Evolutionary conservation across 306 rosid species (phyloP).

Genomic region (Trichosanthes truncata): DNA sequence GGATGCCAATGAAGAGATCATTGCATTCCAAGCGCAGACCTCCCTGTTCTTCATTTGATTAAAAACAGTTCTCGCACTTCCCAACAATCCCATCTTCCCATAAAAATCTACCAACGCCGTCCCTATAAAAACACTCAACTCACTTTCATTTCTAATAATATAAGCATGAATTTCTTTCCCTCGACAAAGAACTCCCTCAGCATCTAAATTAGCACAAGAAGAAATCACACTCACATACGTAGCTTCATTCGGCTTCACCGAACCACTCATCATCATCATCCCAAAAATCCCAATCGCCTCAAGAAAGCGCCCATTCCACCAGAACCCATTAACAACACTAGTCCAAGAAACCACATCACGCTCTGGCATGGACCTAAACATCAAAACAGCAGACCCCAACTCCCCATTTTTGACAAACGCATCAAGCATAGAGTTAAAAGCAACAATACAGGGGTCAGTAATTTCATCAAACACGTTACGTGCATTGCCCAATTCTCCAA

Average conservation of each 20-base stretch:
- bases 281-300: conserved; percentile 39
- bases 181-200: conserved; percentile 33
- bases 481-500: conserved; percentile 25
- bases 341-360: conserved; percentile 75
- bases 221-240: conserved; percentile 57
- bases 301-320: conserved; percentile 27
- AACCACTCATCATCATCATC: conserved; percentile 39
- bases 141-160: conserved; percentile 23
- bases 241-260: conserved; percentile 67
- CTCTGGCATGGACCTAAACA: conserved; percentile 33
- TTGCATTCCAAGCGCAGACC: conserved; percentile 75
- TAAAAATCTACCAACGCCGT: conserved; percentile 57
- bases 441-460: conserved; percentile 33
- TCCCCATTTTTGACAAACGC: conserved; percentile 48
- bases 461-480: conserved; percentile 69
- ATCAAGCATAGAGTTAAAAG: conserved; percentile 57
- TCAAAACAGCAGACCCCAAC: conserved; percentile 40
- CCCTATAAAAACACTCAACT: conserved; percentile 40
- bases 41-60: conserved; percentile 25
- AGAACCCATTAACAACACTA: conserved; percentile 50
- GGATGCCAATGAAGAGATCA: conserved; percentile 61
- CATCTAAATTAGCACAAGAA: conserved; percentile 42
- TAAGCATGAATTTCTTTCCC: conserved; percentile 62
- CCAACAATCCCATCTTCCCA: conserved; percentile 59
- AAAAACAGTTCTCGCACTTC: conserved; percentile 31